phyloP scores from a whole-genome alignment of 345 rosid species.

The Dovyalis caffra region DNA sequence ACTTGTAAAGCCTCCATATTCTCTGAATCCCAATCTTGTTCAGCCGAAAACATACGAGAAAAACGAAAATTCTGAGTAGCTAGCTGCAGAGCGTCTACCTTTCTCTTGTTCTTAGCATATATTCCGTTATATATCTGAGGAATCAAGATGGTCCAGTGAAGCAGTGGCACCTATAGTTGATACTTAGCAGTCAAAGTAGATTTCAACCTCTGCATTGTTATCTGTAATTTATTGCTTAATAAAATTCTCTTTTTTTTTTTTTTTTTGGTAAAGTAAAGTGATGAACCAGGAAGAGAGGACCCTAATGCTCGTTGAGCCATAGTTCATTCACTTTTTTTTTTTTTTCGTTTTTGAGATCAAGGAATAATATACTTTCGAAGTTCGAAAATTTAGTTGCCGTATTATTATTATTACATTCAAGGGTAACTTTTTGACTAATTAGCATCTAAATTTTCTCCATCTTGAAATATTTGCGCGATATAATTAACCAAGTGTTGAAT shows the following conservation, averaged over 20 bases:
- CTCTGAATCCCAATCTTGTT: too few relatives aligned
- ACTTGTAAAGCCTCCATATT: too few relatives aligned
- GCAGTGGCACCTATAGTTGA: too few relatives aligned
- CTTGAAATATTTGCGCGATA: not conserved
- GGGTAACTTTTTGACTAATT: not conserved
- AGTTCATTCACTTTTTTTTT: too few relatives aligned
- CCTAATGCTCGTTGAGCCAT: too few relatives aligned
- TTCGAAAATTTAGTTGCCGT: not conserved
- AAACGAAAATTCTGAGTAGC: not conserved
- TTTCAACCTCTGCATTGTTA: not conserved
- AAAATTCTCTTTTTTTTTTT: too few relatives aligned
- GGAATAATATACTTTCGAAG: too few relatives aligned
- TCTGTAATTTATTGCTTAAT: not conserved
- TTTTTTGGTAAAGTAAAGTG: too few relatives aligned
- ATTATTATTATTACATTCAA: not conserved
- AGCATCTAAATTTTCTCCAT: not conserved
- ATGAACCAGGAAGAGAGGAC: too few relatives aligned
- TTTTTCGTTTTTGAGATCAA: too few relatives aligned
- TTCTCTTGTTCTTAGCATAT: not conserved
- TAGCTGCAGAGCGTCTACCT: not conserved
- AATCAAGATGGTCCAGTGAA: too few relatives aligned
- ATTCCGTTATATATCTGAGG: too few relatives aligned
- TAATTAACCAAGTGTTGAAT: not conserved
- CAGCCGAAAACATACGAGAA: not conserved
- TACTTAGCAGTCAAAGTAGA: not conserved